Conservation (phyloP, 176 grass and related monocot genomes). For the Bromus sterilis region DNA sequence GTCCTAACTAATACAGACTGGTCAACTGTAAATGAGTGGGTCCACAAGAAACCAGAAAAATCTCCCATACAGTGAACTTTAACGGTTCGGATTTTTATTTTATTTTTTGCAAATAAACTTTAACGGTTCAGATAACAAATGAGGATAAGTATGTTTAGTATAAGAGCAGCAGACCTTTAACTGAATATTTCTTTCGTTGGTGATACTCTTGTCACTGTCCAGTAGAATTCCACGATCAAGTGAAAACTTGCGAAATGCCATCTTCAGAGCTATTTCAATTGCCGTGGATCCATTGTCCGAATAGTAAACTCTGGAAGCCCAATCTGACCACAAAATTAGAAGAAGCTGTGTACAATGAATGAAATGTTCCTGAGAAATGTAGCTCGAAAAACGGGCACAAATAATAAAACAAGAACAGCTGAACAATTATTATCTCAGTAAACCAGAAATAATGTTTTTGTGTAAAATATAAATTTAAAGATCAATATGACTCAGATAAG, state of each 20-base stretch:
- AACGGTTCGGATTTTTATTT: background rate
- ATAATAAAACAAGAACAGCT: background rate
- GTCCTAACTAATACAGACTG: background rate
- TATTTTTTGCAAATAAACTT: too few relatives aligned
- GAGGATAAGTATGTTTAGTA: background rate
- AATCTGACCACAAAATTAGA: conserved; percentile 42
- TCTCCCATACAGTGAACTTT: background rate
- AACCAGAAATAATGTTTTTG: background rate
- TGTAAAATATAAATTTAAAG: background rate
- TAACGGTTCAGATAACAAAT: background rate
- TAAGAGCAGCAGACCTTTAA: conserved; percentile 43
- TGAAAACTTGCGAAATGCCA: conserved; percentile 94
- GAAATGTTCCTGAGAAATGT: background rate
- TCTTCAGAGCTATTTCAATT: conserved; percentile 99
- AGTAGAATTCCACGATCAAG: conserved; percentile 47
- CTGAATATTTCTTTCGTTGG: conserved; percentile 25
- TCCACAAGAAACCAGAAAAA: background rate
- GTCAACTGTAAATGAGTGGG: background rate
- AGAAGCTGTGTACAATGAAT: background rate
- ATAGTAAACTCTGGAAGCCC: conserved; percentile 93
- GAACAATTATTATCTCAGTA: background rate
- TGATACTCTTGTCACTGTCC: conserved; percentile 24
- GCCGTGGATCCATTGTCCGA: conserved; percentile 96
- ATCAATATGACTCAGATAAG: background rate
- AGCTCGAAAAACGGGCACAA: background rate